Evolutionary conservation across 139 green algal genomes (phyloP).

Genomic region (Zygnema cylindricum): DNA sequence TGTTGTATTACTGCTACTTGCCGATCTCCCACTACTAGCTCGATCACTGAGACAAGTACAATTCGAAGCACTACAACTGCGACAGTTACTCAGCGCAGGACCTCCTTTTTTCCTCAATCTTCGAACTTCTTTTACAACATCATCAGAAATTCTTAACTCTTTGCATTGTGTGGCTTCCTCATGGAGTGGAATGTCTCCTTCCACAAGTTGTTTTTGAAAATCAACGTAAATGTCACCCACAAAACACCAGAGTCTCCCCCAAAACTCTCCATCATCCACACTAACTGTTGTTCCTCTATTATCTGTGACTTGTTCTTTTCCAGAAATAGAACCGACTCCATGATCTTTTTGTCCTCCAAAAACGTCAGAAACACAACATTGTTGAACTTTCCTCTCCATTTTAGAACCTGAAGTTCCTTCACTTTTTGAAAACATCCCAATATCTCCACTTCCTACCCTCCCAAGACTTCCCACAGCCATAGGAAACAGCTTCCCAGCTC

Average conservation of each 20-base stretch:
- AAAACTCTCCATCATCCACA: constrained; percentile 6
- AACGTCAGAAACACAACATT: too few relatives aligned
- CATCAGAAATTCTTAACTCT: constrained; percentile 45
- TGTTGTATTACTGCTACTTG: constrained; percentile 48
- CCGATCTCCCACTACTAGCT: constrained; percentile 25
- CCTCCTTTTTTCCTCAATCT: constrained; percentile 50
- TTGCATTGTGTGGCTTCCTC: not conserved
- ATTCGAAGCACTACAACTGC: constrained; percentile 11
- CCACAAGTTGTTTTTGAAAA: constrained; percentile 21
- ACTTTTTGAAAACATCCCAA: not conserved
- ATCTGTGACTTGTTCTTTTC: not conserved
- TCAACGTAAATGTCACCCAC: constrained; percentile 57
- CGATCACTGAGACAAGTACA: constrained; percentile 55
- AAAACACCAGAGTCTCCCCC: constrained; percentile 45
- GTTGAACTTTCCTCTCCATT: too few relatives aligned
- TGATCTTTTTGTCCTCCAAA: too few relatives aligned
- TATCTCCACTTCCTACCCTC: not conserved
- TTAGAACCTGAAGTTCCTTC: not conserved
- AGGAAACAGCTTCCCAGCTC: not conserved
- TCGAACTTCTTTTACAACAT: constrained; percentile 45
- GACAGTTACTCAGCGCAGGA: constrained; percentile 1
- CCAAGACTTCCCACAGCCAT: not conserved
- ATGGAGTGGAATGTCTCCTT: constrained; percentile 1
- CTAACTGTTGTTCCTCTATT: too few relatives aligned
- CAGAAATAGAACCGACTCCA: not conserved